Base-by-base conservation (phyloP, 148 eudicot genomes). In the Rhododendron kiyosumense region DNA sequence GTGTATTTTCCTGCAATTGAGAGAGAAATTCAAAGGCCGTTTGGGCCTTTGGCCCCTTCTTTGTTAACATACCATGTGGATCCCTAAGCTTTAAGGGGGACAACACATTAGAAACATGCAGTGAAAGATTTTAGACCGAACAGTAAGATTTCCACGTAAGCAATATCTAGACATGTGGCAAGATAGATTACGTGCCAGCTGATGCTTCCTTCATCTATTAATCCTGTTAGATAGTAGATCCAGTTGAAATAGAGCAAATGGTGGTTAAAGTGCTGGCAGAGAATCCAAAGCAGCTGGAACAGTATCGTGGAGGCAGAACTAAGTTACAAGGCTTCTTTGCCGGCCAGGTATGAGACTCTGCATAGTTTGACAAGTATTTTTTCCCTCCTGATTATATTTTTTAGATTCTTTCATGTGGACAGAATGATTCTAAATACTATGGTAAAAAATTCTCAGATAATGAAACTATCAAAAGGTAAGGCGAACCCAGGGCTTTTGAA, bases 381-480 rank as follows among this genome's bases (percentile, higher is more conserved):
- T 77, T 38, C 0, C 45, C 11, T 10, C 28, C 7, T 18, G 48
- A 15, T 67, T 9, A n/a, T 84, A 28, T 5, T 17, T 11, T 49
- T 67, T 67, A 52, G 51, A 54, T 46, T 84, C 22, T 28, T 22
- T 69, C 74, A 8, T 74, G 51, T 51, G 24, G 32, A 26, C 54
- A 51, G 13, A n/a, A 67, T 45, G 15, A 26, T 54, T 54, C 34
- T 52, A 38, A 52, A 30, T n/a, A 26, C 17, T 38, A 24, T 9
- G 20, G 30, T 13, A 30, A 69, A 30, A 78, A 84, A 54, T 59
- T 8, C 71, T 79, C 86, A 97, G 99, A 91, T 93, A 28, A 97
- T 97, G 99, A 97, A 97, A 89, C 95, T 89, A 91, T 94, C 98
- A 0, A 96, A 93, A 86, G 99, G 99, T 82, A 96, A 95, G 89